phyloP scores from a whole-genome alignment of 2,329 filamentous ascomycete species.

The Sporothrix inflata region DNA sequence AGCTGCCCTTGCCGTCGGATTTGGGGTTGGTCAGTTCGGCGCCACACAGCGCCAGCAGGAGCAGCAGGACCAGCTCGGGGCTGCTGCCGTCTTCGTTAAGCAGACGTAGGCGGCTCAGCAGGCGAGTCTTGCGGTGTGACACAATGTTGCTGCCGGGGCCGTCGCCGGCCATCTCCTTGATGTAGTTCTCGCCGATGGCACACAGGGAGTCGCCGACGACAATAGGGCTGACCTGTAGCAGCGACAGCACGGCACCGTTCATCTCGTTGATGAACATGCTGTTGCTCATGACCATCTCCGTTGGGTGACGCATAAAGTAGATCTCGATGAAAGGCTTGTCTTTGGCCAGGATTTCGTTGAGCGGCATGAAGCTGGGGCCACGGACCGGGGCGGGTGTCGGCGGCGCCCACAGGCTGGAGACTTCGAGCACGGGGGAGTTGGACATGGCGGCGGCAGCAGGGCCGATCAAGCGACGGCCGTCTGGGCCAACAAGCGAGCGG shows the following conservation, averaged over 20 bases:
- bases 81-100: slow-evolving; percentile 29
- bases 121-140: slow-evolving; percentile 28
- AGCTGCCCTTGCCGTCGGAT: slow-evolving; percentile 31
- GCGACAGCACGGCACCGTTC: slow-evolving; percentile 31
- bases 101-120: slow-evolving; percentile 28
- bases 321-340: slow-evolving; percentile 33
- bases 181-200: slow-evolving; percentile 34
- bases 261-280: slow-evolving; percentile 33
- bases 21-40: slow-evolving; percentile 35
- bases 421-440: slow-evolving; percentile 27
- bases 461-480: slow-evolving; percentile 24
- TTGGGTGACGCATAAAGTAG: slow-evolving; percentile 33
- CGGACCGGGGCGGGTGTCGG: slow-evolving; percentile 25
- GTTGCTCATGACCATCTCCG: slow-evolving; percentile 33
- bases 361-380: slow-evolving; percentile 30
- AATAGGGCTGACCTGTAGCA: slow-evolving; percentile 30
- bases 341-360: slow-evolving; percentile 26
- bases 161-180: slow-evolving; percentile 19
- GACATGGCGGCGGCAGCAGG: slow-evolving; percentile 9
- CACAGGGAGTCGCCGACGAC: slow-evolving; percentile 32
- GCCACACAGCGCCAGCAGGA: slow-evolving; percentile 31
- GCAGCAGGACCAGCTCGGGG: slow-evolving; percentile 31
- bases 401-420: slow-evolving; percentile 20
- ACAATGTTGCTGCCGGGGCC: slow-evolving; percentile 10
- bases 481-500: slow-evolving; percentile 23